Evolutionary conservation across 768 basidiomycete genomes (phyloP).

Genomic region (Royoungia palumana): DNA sequence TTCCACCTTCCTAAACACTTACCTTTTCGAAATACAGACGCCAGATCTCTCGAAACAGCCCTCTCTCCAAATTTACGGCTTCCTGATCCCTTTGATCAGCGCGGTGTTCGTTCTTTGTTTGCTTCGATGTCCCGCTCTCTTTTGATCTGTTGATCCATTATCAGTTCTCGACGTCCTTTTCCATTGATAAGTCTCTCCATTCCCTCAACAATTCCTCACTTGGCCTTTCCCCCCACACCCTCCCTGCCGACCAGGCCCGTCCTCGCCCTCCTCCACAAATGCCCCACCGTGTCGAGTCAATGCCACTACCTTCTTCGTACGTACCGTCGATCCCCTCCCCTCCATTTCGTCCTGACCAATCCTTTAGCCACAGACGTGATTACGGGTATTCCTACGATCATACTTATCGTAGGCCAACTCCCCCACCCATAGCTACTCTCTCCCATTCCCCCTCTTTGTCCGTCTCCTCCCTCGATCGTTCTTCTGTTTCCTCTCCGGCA

Average conservation of each 20-base stretch:
- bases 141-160: conserved; percentile 39
- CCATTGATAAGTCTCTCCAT: conserved; percentile 37
- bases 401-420: conserved; percentile 40
- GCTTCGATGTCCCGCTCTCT: conserved; percentile 32
- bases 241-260: conserved; percentile 1
- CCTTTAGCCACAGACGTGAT: conserved; percentile 33
- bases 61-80: conserved; percentile 32
- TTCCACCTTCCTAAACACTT: conserved; percentile 27
- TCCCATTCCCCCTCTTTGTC: conserved; percentile 62
- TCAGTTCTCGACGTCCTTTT: conserved; percentile 36
- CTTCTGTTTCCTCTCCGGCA: conserved; percentile 58
- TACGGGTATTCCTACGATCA: conserved; percentile 42
- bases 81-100: conserved; percentile 33
- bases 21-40: conserved; percentile 29
- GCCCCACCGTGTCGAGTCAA: conserved; percentile 51
- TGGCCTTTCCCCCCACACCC: conserved; percentile 11
- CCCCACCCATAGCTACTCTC: conserved; percentile 47
- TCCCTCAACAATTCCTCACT: conserved; percentile 22
- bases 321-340: conserved; percentile 23
- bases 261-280: conserved; percentile 32
- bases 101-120: conserved; percentile 36
- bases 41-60: conserved; percentile 34
- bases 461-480: conserved; percentile 57
- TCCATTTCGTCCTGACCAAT: conserved; percentile 30
- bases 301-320: conserved; percentile 33